These are phyloP conservation scores for Zygotorulaspora florentina DNA, from an alignment of 805 yeast genomes.

Conservation along the genomic window DNA sequence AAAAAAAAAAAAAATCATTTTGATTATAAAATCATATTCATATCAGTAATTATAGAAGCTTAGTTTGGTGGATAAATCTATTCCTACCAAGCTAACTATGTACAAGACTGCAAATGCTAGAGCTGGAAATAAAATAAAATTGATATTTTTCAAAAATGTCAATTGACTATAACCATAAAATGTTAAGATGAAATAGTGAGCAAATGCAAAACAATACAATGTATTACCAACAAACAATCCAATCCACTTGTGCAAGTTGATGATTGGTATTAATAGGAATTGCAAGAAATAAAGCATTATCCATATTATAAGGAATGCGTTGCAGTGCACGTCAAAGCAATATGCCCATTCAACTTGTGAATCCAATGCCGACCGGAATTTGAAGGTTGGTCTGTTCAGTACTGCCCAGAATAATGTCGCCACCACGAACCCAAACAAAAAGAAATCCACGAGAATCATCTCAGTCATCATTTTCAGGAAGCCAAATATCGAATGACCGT, in stretches of 20 bases:
- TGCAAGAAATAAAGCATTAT: slow-evolving; percentile 67
- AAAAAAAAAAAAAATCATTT: neutral
- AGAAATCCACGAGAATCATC: slow-evolving; percentile 83
- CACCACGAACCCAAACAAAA: slow-evolving; percentile 60
- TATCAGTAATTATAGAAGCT: slow-evolving; percentile 23
- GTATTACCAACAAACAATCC: slow-evolving; percentile 75
- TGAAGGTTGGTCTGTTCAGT: slow-evolving; percentile 58
- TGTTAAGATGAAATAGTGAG: slow-evolving; percentile 73
- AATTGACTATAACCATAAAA: slow-evolving; percentile 84
- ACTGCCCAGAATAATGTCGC: slow-evolving; percentile 72
- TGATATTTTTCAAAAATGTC: slow-evolving; percentile 62
- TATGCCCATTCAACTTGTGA: slow-evolving; percentile 74
- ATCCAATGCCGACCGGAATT: slow-evolving; percentile 33
- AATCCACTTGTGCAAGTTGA: slow-evolving; percentile 60
- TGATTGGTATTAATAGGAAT: slow-evolving; percentile 67
- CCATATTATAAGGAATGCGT: slow-evolving; percentile 82
- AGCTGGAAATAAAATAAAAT: slow-evolving; percentile 58
- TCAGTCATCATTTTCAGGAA: slow-evolving; percentile 65
- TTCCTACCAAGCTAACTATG: slow-evolving; percentile 58
- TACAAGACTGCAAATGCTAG: slow-evolving; percentile 56
- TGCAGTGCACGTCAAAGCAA: slow-evolving; percentile 92
- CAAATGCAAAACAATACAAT: slow-evolving; percentile 66
- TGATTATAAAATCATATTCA: neutral
- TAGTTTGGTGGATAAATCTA: slow-evolving; percentile 61
- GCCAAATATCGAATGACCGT: slow-evolving; percentile 58